phyloP scores from a whole-genome alignment of 768 basidiomycete species.

The Boletus edulis region DNA sequence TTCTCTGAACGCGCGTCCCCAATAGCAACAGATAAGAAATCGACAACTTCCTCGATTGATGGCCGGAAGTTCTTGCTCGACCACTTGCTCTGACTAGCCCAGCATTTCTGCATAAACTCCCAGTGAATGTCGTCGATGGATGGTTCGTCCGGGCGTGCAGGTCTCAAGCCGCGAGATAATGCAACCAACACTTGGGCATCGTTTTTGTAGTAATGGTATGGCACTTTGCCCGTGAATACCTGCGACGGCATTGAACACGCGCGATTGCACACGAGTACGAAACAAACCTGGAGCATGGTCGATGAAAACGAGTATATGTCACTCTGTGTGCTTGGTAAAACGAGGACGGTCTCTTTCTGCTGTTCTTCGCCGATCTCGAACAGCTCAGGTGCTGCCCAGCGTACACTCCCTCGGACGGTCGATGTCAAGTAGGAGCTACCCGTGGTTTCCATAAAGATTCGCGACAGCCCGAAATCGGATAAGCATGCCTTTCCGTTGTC shows the following conservation, averaged over 20 bases:
- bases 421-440: constrained; percentile 26
- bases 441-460: constrained; percentile 24
- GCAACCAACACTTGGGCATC: constrained; percentile 24
- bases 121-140: constrained; percentile 6
- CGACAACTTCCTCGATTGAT: constrained; percentile 14
- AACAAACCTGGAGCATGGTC: constrained; percentile 29
- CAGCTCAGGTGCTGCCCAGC: constrained; percentile 46
- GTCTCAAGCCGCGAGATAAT: constrained; percentile 14
- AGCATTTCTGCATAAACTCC: constrained; percentile 24
- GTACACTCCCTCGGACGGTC: constrained; percentile 42
- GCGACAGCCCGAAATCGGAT: constrained; percentile 37
- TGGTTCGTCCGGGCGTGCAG: constrained; percentile 1
- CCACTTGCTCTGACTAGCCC: constrained; percentile 22
- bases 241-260: constrained; percentile 3
- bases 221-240: constrained; percentile 27
- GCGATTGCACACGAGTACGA: background rate
- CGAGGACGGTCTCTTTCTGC: constrained; percentile 13
- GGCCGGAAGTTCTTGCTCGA: constrained; percentile 3
- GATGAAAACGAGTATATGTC: constrained; percentile 46
- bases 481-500: constrained; percentile 29
- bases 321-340: constrained; percentile 21
- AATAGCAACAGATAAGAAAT: constrained; percentile 14
- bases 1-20: too few species aligned
- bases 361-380: constrained; percentile 31
- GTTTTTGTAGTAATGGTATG: constrained; percentile 22